Percentiles rank a stretch among this genome's conserved stretches.
Conservation (phyloP, 2,329 filamentous ascomycete species). For the Neonectria faginata region DNA sequence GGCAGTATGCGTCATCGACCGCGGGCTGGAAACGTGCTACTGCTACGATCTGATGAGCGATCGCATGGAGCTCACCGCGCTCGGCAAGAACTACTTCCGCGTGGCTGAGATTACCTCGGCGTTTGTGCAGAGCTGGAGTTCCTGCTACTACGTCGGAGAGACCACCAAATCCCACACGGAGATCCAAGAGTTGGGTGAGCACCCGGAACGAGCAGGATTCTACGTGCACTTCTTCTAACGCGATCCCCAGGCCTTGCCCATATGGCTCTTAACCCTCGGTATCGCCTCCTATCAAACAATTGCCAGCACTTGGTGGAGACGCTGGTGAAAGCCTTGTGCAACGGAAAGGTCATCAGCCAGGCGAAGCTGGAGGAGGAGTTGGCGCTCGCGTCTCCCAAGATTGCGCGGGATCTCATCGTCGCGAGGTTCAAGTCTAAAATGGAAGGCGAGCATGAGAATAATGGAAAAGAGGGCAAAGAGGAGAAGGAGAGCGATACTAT, state of each 20-base stretch:
- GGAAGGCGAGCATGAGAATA: conserved; percentile 19
- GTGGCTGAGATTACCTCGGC: conserved; percentile 35
- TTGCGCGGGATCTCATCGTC: conserved; percentile 41
- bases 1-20: conserved; percentile 43
- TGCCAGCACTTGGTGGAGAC: conserved; percentile 43
- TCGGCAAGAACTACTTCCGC: conserved; percentile 44
- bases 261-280: conserved; percentile 32
- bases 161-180: conserved; percentile 43
- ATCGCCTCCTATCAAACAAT: conserved; percentile 40
- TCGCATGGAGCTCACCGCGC: conserved; percentile 36
- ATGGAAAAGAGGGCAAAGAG: conserved; percentile 8
- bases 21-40: conserved; percentile 36
- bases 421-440: conserved; percentile 36
- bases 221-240: not conserved
- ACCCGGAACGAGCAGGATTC: fast-evolving
- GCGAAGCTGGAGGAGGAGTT: conserved; percentile 42
- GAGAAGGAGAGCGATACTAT: conserved; percentile 34
- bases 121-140: conserved; percentile 43
- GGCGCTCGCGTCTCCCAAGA: conserved; percentile 35
- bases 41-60: conserved; percentile 46
- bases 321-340: conserved; percentile 43
- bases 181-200: conserved; percentile 40
- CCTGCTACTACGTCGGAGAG: conserved; percentile 44
- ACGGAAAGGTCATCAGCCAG: conserved; percentile 43
- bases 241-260: conserved; percentile 28